Evolutionary conservation across 1,284 basidiomycete genomes (phyloP), one percentile per base, ranked within the genome.

Genomic region (Neolentinus lepideus): DNA sequence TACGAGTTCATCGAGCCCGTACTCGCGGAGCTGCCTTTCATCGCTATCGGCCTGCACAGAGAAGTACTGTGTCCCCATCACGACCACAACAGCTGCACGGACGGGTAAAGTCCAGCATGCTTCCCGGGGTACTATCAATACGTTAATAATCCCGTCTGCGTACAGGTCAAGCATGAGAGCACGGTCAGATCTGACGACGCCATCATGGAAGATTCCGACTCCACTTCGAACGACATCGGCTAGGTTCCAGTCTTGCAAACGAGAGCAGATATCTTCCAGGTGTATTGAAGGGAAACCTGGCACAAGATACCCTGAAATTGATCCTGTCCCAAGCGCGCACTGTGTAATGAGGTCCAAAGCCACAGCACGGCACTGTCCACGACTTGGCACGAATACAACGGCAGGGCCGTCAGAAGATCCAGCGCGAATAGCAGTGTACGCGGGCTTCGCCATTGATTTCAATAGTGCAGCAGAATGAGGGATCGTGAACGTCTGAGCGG

Each of bases 11-110:
- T 83, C 77, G 31, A 94, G 73, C 0, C 76, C 72, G 67, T 99
- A 99, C 65, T 94, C 91, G 51, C 79, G 78, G 50, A 94, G 65
- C 61, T 88, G 85, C 31, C 88, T 81, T 61, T 89, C 83, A 47
- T 74, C 71, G n/a, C 68, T 70, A 45, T 75, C 73, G 8, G 62
- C 59, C 19, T 61, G 57, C 16, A 80, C 64, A 4, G 35, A 11
- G 31, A 88, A 70, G 67, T 92, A 97, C 68, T 99, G 96, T 4
- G 95, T 94, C 25, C 94, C 90, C 86, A 98, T 90, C 51, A 94
- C 86, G 35, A 98, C 77, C 14, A 98, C 94, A 2, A 84, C 81
- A 3, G 80, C 79, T 0, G 91, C 91, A 35, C 85, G 82, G 12
- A 94, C 80, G 2, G 93, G 91, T 12, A 98, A 69, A 21, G 81